phyloP scores from a whole-genome alignment of 768 basidiomycete species.

The Daedaleopsis sinensis region DNA sequence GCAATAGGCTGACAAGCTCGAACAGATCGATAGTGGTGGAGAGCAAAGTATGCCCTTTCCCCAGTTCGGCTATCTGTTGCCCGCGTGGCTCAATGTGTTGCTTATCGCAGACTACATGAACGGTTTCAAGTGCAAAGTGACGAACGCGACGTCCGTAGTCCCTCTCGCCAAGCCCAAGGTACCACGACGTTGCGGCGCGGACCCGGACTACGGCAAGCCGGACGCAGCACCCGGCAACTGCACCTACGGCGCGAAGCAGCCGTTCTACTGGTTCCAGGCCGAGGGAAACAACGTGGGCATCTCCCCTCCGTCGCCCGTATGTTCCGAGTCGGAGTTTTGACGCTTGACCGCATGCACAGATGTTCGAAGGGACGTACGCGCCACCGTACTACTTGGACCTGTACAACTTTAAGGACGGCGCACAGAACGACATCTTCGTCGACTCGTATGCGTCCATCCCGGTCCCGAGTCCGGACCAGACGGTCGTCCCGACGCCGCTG shows the following conservation, averaged over 20 bases:
- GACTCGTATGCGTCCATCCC: constrained; percentile 47
- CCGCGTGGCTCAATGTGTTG: not conserved
- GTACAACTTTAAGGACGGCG: constrained; percentile 75
- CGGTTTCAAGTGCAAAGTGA: constrained; percentile 69
- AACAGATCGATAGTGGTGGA: constrained; percentile 52
- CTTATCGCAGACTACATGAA: constrained; percentile 64
- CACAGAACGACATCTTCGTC: constrained; percentile 74
- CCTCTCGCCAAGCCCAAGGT: constrained; percentile 57
- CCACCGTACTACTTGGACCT: constrained; percentile 68
- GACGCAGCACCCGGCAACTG: constrained; percentile 60
- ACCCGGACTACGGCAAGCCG: constrained; percentile 48
- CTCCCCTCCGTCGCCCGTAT: no score
- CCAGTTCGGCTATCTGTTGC: not conserved
- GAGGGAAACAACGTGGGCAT: constrained; percentile 63
- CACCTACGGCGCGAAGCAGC: constrained; percentile 72
- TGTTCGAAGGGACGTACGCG: constrained; percentile 64
- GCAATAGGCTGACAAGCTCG: not conserved
- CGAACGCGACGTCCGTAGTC: constrained; percentile 51
- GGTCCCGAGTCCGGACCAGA: constrained; percentile 28
- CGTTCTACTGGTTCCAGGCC: constrained; percentile 69
- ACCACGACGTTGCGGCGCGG: constrained; percentile 67
- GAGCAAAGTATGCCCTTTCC: constrained; percentile 54
- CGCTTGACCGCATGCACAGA: constrained; percentile 36
- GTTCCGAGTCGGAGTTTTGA: not conserved
- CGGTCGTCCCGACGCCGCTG: constrained; percentile 28